Evolutionary conservation across 2,329 filamentous ascomycete genomes (phyloP).

Genomic region (Hypoxylon sp.): DNA sequence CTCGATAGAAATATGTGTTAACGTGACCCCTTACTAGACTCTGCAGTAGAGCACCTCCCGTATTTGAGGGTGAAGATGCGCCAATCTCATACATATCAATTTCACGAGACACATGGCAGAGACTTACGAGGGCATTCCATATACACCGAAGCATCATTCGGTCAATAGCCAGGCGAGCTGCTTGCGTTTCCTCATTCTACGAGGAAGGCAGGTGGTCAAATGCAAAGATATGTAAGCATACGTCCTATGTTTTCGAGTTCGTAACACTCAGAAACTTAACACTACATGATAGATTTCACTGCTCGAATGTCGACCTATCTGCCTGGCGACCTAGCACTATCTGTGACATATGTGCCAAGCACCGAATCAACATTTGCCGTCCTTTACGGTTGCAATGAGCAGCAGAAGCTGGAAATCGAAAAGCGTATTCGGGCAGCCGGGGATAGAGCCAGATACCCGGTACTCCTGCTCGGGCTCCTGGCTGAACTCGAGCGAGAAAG

Average conservation of each 20-base stretch:
- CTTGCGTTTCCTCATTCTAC: constrained; percentile 18
- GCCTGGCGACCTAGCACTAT: constrained; percentile 30
- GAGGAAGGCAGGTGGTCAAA: neutral
- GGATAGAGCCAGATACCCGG: constrained; percentile 27
- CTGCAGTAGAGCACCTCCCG: constrained; percentile 18
- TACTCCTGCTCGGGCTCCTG: constrained; percentile 32
- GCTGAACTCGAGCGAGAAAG: constrained; percentile 35
- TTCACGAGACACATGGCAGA: constrained; percentile 26
- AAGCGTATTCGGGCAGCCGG: constrained; percentile 19
- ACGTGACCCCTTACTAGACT: constrained; percentile 7
- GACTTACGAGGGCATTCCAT: constrained; percentile 22
- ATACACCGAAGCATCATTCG: constrained; percentile 22
- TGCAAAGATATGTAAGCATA: constrained; percentile 22
- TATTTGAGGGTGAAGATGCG: constrained; percentile 24
- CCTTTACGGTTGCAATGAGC: constrained; percentile 34
- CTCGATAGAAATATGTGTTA: neutral
- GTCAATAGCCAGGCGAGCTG: constrained; percentile 17
- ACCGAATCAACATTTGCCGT: constrained; percentile 27
- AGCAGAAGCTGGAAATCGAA: constrained; percentile 17
- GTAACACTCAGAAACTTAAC: neutral
- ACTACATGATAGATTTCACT: constrained; percentile 14
- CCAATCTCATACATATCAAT: constrained; percentile 27
- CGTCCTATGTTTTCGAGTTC: neutral
- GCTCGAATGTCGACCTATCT: constrained; percentile 25
- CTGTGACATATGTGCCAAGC: constrained; percentile 31